Conservation (phyloP, 73 alveolate genomes). For the Tetrahymena elliotti region DNA sequence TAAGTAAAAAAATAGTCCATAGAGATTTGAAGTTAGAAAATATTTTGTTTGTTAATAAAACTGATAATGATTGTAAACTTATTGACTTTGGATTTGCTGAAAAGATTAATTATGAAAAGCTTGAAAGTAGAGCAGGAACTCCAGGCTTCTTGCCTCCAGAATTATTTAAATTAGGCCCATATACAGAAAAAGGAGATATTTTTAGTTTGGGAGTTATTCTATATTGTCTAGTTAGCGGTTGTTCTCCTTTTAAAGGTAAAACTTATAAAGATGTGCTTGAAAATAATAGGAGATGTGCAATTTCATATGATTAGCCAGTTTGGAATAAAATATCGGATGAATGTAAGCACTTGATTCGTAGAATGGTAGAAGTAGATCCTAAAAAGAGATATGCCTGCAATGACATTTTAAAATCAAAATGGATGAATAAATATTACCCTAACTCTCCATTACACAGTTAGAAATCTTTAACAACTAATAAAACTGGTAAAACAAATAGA, state of each 20-base stretch:
- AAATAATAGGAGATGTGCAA: slow-evolving; percentile 40
- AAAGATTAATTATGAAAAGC: slow-evolving; percentile 23
- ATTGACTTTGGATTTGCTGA: slow-evolving; percentile 50
- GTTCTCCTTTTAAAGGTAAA: slow-evolving; percentile 35
- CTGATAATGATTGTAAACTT: slow-evolving; percentile 7
- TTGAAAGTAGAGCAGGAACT: slow-evolving; percentile 47
- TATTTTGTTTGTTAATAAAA: slow-evolving; percentile 20
- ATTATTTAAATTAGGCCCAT: slow-evolving; percentile 22
- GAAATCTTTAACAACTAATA: neutral
- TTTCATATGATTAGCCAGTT: slow-evolving; percentile 10
- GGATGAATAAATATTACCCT: slow-evolving; percentile 14
- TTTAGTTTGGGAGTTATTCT: slow-evolving; percentile 38
- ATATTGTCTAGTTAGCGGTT: slow-evolving; percentile 35
- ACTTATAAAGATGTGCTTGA: slow-evolving; percentile 35
- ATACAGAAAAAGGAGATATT: slow-evolving; percentile 42
- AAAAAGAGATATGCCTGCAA: slow-evolving; percentile 34
- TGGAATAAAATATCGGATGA: slow-evolving; percentile 22
- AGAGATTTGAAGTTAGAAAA: slow-evolving; percentile 46
- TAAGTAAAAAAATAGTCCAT: slow-evolving; percentile 27
- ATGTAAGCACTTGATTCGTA: slow-evolving; percentile 11
- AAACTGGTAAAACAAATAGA: neutral
- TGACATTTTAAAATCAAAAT: slow-evolving; percentile 11
- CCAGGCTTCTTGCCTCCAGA: slow-evolving; percentile 50
- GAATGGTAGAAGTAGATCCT: slow-evolving; percentile 28
- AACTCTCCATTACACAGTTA: neutral